Conservation (phyloP, 2,329 filamentous ascomycete species). For the Ophiostoma tasmaniense region DNA sequence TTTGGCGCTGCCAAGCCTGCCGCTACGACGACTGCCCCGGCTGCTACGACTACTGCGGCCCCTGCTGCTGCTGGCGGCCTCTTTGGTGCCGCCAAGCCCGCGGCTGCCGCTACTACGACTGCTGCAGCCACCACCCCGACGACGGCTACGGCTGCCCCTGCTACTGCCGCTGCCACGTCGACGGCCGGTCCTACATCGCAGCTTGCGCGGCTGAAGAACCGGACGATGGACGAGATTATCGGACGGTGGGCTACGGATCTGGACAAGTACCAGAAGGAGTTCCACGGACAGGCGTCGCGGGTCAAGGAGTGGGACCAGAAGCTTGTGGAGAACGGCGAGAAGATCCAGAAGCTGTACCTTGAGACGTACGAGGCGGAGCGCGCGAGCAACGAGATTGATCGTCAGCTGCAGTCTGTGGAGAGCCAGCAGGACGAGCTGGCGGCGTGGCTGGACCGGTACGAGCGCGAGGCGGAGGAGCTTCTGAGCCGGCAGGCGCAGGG, state of each 20-base stretch:
- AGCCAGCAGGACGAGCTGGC: slow-evolving; percentile 87
- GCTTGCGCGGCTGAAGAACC: slow-evolving; percentile 88
- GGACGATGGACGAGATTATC: slow-evolving; percentile 98
- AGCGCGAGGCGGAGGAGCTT: slow-evolving; percentile 83
- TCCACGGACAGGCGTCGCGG: slow-evolving; percentile 79
- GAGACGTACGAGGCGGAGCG: slow-evolving; percentile 91
- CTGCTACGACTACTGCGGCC: slow-evolving; percentile 1
- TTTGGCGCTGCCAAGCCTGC: slow-evolving; percentile 11
- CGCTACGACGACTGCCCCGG: not conserved
- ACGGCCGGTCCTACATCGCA: slow-evolving; percentile 75
- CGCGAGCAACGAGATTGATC: slow-evolving; percentile 86
- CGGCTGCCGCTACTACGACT: slow-evolving; percentile 21
- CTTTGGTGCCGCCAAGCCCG: slow-evolving; percentile 13
- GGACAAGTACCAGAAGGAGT: slow-evolving; percentile 93
- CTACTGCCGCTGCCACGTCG: slow-evolving; percentile 46
- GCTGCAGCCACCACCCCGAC: slow-evolving; percentile 25
- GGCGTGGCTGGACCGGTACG: slow-evolving; percentile 81
- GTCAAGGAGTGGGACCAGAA: slow-evolving; percentile 87
- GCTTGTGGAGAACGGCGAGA: slow-evolving; percentile 87
- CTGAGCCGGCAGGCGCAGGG: slow-evolving; percentile 69
- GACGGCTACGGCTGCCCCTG: slow-evolving; percentile 21
- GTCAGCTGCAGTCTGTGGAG: slow-evolving; percentile 81
- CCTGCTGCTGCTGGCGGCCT: slow-evolving; percentile 7
- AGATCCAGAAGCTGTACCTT: slow-evolving; percentile 87
- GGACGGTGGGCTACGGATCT: slow-evolving; percentile 93